Conservation (phyloP, 2,329 filamentous ascomycete species). For the Neoascochyta sp. region DNA sequence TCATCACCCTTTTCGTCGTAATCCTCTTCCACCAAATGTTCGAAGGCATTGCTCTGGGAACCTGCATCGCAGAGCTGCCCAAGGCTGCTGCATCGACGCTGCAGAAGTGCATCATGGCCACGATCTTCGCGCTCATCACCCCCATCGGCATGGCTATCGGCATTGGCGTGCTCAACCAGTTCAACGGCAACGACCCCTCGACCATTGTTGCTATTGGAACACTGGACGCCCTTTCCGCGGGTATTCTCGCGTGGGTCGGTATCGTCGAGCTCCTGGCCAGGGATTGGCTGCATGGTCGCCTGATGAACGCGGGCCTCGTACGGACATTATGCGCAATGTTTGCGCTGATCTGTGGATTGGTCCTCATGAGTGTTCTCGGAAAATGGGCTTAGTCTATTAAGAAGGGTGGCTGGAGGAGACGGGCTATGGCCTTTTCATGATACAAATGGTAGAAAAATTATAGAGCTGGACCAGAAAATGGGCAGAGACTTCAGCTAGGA, state of each 20-base stretch:
- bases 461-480: too few relatives aligned
- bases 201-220: conserved; percentile 71
- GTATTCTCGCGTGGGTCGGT: conserved; percentile 75
- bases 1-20: conserved; percentile 55
- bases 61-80: conserved; percentile 62
- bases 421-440: too few relatives aligned
- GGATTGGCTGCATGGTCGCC: conserved; percentile 60
- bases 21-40: conserved; percentile 78
- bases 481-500: too few relatives aligned
- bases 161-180: conserved; percentile 64
- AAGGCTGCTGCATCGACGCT: conserved; percentile 30
- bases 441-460: too few relatives aligned
- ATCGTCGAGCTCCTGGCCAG: conserved; percentile 75
- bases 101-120: conserved; percentile 60
- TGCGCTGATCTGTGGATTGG: conserved; percentile 59
- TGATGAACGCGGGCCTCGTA: conserved; percentile 50
- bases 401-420: too few relatives aligned
- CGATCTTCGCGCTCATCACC: conserved; percentile 66
- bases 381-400: conserved; percentile 75
- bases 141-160: conserved; percentile 79
- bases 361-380: conserved; percentile 67
- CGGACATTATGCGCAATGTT: conserved; percentile 51
- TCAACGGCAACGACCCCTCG: conserved; percentile 68
- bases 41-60: conserved; percentile 70
- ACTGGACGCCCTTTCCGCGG: conserved; percentile 68